Percentiles rank a stretch among this genome's conserved stretches.
Evolutionary conservation across 371 early-diverging fungal genomes (phyloP).

Genomic region (Apophysomyces sp.): DNA sequence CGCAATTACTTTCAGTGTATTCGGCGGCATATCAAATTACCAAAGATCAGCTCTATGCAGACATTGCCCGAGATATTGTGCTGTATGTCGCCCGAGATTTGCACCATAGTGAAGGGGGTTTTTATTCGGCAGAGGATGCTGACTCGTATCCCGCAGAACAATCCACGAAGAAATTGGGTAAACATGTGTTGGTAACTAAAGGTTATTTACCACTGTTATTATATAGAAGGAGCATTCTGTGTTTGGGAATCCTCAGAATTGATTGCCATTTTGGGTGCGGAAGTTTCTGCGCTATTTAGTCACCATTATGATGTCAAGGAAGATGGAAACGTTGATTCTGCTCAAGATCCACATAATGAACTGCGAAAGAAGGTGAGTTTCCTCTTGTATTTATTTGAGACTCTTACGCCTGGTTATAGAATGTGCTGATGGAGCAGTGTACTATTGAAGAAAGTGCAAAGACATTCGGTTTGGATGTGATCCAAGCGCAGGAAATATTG

Average conservation of each 20-base stretch:
- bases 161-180: slow-evolving; percentile 47
- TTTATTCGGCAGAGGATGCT: slow-evolving; percentile 76
- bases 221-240: slow-evolving; percentile 67
- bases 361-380: slow-evolving; percentile 47
- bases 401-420: slow-evolving; percentile 27
- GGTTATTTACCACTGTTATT: neutral
- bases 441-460: slow-evolving; percentile 45
- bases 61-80: slow-evolving; percentile 53
- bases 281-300: slow-evolving; percentile 38
- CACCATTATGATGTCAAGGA: slow-evolving; percentile 50
- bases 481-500: slow-evolving; percentile 30
- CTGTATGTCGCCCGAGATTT: slow-evolving; percentile 57
- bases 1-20: slow-evolving; percentile 57
- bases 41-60: slow-evolving; percentile 43
- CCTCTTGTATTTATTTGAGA: neutral
- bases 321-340: slow-evolving; percentile 58
- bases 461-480: slow-evolving; percentile 21
- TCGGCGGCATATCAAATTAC: slow-evolving; percentile 49
- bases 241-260: slow-evolving; percentile 63
- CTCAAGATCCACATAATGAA: slow-evolving; percentile 65
- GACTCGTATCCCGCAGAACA: slow-evolving; percentile 54
- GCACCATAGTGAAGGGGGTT: slow-evolving; percentile 49
- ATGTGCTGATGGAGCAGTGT: slow-evolving; percentile 50
- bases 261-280: slow-evolving; percentile 30
- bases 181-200: neutral